Base-by-base conservation (phyloP, 1,284 basidiomycete genomes). In the Macrocybe sp. region DNA sequence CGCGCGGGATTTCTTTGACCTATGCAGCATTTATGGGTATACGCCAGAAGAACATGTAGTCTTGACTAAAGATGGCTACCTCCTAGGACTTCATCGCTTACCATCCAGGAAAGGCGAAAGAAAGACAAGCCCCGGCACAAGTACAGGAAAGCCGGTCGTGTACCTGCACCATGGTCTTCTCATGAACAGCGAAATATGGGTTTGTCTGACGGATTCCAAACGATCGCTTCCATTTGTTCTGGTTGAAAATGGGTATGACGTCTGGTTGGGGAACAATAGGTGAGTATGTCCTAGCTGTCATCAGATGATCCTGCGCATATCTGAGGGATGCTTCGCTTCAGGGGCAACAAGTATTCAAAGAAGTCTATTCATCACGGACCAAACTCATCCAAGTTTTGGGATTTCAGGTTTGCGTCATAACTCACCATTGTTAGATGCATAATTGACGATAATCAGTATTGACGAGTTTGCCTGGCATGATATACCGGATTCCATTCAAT, bases 381-480 rank as follows among this genome's bases (percentile, higher is more conserved):
- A 2, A 82, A 76, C 58, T 77, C 79, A 0, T 55, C 66, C 50
- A 79, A 79, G 57, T 91, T 91, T 59, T 91, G 88, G 88, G 78
- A 89, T 58, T 90, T 77, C 58, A 73, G 72, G 72, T 70, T 28
- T 36, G 55, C 40, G 8, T 40, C 22, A 6, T 16, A 22, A 3
- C 14, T 2, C 6, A 29, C 32, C 4, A 34, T 28, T 4, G 2
- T 37, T 28, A 42, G 33, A 10, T 33, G 2, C 38, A 10, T 12
- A 6, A 44, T 7, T 35, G 22, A 11, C 2, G 30, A 4, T 37
- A 6, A 46, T 28, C 47, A 84, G 83, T 56, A 83, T 90, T 29
- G 88, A 91, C 55, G 86, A 91, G 52, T 90, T 89, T 61, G 88
- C 88, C 11, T 86, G 83, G 83, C 76, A 86, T 58, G 88, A 91